Base-by-base conservation (phyloP, 2,329 filamentous ascomycete genomes). In the Domatiomyces globalis region DNA sequence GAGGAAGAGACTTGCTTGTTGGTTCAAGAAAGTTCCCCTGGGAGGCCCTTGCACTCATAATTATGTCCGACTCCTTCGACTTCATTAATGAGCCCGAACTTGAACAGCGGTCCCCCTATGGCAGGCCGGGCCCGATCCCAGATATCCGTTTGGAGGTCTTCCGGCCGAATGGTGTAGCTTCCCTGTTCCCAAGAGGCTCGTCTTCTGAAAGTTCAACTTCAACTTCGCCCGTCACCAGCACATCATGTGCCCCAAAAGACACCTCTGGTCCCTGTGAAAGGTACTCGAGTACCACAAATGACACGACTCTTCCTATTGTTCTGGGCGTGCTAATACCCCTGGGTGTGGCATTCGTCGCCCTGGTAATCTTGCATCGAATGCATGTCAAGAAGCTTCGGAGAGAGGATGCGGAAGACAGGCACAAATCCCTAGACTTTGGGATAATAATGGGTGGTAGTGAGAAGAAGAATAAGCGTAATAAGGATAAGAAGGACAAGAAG, bases 391-490 rank as follows among this genome's bases (percentile, higher is more conserved):
- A 80, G 62, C 74, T 87, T 56, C 73, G 74, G 51, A 71, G 75
- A 53, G 92, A 98, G 69, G 92, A 98, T 69, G 75, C 77, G 17
- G 80, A 84, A 56, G 89, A 95, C 67, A 86, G 87, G 59, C 87
- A 94, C 68, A 89, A 84, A 63, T 92, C 87, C 0, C 76, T 96
- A 63, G 92, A 98, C 66, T 98, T 95, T 64, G 92, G 92, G 36
- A 69, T 95, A 63, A 10, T 39, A 15, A 39, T 39, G 33, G 15
- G 12, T 39, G 87, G 84, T 51, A 67, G 71, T 29, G 66, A 72
- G 5, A 58, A 59, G 39, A 55, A 63, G 39, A 57, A 63, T 51
- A 43, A 53, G 54, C 56, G 58, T 45, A 72, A 72, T 53, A 64
- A 62, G 43, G 75, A 72, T 58, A 72, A 72, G 57, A 63, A 64